These are phyloP conservation scores for Jatropha podagrica DNA, from an alignment of 441 rosid genomes.

Conservation along the genomic window DNA sequence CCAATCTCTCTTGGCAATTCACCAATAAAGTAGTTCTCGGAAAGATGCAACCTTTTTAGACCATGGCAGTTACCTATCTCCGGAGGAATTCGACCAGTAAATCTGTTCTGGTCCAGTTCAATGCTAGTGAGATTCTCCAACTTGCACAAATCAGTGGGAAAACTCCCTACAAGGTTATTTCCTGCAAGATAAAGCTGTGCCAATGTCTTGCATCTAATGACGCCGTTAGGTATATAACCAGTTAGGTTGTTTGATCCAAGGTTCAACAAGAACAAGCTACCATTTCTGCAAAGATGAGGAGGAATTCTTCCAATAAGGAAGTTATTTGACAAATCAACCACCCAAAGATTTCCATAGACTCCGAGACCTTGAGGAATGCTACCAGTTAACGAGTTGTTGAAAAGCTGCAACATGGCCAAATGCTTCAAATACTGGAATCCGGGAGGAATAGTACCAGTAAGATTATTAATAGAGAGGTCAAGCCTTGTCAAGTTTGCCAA, in stretches of 20 bases:
- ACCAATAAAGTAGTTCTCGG: constrained; percentile 58
- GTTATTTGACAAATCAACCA: constrained; percentile 81
- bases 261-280: constrained; percentile 56
- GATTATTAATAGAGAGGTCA: constrained; percentile 80
- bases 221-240: constrained; percentile 63
- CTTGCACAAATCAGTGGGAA: constrained; percentile 71
- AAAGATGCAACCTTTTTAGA: constrained; percentile 71
- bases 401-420: constrained; percentile 74
- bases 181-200: constrained; percentile 63
- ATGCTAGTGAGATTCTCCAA: constrained; percentile 59
- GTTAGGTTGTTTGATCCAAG: constrained; percentile 65
- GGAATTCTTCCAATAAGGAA: constrained; percentile 69
- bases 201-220: constrained; percentile 61
- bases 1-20: constrained; percentile 77
- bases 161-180: constrained; percentile 61
- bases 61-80: constrained; percentile 59
- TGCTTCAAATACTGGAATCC: constrained; percentile 67
- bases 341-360: constrained; percentile 66
- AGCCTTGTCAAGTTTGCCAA: constrained; percentile 72
- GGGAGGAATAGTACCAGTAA: constrained; percentile 72
- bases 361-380: constrained; percentile 75
- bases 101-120: constrained; percentile 69
- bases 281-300: constrained; percentile 54
- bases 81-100: constrained; percentile 64
- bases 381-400: constrained; percentile 64